Base-by-base conservation (phyloP, 768 basidiomycete species). In the Boletus reticulatus region DNA sequence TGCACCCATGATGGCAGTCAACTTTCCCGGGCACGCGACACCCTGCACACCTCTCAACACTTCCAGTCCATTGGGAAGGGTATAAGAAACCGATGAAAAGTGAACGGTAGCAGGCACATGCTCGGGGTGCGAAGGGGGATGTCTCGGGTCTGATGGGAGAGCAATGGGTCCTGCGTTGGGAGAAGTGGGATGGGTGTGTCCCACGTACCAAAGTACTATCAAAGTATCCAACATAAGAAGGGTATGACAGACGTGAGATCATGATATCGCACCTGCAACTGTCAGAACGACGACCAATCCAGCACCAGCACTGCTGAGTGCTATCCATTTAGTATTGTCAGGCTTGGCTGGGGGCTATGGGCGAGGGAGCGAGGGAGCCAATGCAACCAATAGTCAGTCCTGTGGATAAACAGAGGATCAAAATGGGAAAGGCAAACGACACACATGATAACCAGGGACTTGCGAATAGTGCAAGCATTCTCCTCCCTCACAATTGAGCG, bases 1-100 rank as follows among this genome's bases (percentile, higher is more conserved):
- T 0, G 94, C 93, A 56, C 96, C 96, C 89, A 98, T 94, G 63
- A 98, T 91, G 1, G 94, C 96, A 76, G 95, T 86, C 48, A 98
- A 77, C 69, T 94, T 89, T 8, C 96, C 96, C 0, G 94, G 89
- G 61, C 88, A 84, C 43, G 93, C 90, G 11, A 81, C 80, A 4
- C 96, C 96, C 0, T 87, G 86, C 50, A 98, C 87, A 47, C 78
- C 77, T 60, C 88, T 84, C n/a, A 98, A 79, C 48, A 98, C 88
- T 5, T 77, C 75, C 41, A 84, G 81, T 39, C 78, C 76, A 4
- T 80, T 68, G 12, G 68, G 76, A 22, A 97, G 81, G 3, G 80
- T 78, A 72, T 99, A 99, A 0, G 90, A 84, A 54, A 98, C 76
- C 53, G 85, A 77, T 47, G 84, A 84, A 75, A 98, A 98, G 69